A percentile compares a stretch with the other conserved stretches of the same genome.
Evolutionary conservation across 2,329 filamentous ascomycete species (phyloP).

Genomic region (Phyllosticta paracitricarpa): DNA sequence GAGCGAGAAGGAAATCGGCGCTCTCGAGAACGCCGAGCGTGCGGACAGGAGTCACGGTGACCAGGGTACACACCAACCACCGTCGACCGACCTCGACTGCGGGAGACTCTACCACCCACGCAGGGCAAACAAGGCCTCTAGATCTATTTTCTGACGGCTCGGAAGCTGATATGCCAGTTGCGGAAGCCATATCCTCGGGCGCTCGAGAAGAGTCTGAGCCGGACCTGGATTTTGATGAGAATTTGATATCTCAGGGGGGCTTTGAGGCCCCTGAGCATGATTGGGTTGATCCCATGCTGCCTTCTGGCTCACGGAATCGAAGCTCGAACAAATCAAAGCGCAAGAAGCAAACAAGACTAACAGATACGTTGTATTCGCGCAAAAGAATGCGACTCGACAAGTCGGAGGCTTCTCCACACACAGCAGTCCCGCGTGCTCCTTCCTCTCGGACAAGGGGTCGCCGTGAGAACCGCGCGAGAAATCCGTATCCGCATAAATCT

Average conservation of each 20-base stretch:
- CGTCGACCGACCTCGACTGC: not conserved
- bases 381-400: slow-evolving; percentile 9
- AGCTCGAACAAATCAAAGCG: slow-evolving; percentile 13
- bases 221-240: slow-evolving; percentile 4
- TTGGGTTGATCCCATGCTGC: slow-evolving; percentile 33
- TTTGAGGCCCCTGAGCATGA: slow-evolving; percentile 36
- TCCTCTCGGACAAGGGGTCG: not conserved
- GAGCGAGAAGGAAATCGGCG: not conserved
- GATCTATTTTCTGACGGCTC: not conserved
- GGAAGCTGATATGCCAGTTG: not conserved
- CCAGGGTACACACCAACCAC: not conserved
- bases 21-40: not conserved
- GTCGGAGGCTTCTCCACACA: not conserved
- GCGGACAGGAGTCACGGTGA: not conserved
- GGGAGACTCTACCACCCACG: not conserved
- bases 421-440: not conserved
- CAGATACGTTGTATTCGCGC: slow-evolving; percentile 20
- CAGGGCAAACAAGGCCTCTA: not conserved
- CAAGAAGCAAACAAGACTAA: slow-evolving; percentile 29
- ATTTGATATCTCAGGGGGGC: slow-evolving; percentile 2
- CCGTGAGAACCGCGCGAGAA: not conserved
- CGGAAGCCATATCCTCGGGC: not conserved
- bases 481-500: slow-evolving; percentile 8
- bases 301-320: slow-evolving; percentile 17
- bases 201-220: not conserved